Conservation (phyloP, 768 basidiomycete genomes). For the Gymnopilus junonius region DNA sequence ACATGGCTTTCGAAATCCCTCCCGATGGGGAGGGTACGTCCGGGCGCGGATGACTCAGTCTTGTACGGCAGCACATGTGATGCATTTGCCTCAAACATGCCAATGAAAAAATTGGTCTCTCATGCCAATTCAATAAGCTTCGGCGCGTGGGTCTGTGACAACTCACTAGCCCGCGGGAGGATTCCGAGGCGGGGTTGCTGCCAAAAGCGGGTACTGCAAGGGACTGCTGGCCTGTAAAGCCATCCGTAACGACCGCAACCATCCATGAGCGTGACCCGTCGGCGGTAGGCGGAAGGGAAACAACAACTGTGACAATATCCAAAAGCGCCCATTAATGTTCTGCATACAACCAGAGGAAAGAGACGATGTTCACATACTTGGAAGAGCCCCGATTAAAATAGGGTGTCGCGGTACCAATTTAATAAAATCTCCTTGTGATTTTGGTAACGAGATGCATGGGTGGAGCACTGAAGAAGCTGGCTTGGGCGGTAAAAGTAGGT, state of each 20-base stretch:
- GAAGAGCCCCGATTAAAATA: neutral
- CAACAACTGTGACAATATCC: neutral
- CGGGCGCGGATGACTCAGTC: neutral
- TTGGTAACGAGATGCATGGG: neutral
- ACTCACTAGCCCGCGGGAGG: neutral
- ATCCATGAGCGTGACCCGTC: neutral
- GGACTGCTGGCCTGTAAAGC: neutral
- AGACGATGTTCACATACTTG: neutral
- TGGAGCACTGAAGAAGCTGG: neutral
- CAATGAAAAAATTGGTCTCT: neutral
- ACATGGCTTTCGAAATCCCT: neutral
- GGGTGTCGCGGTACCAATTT: neutral
- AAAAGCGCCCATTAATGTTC: neutral
- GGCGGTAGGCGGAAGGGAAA: neutral
- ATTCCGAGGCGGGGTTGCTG: slow-evolving; percentile 4
- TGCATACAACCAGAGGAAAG: neutral
- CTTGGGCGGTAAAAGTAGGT: neutral
- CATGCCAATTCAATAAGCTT: neutral
- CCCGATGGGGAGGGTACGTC: neutral
- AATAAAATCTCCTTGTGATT: neutral
- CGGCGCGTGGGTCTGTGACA: neutral
- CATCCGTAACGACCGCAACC: neutral
- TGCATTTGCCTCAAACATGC: neutral
- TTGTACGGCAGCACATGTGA: neutral
- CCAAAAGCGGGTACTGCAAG: slow-evolving; percentile 1